These are phyloP conservation scores for Pisolithus tinctorius DNA, from an alignment of 768 basidiomycete genomes.

Conservation along the genomic window DNA sequence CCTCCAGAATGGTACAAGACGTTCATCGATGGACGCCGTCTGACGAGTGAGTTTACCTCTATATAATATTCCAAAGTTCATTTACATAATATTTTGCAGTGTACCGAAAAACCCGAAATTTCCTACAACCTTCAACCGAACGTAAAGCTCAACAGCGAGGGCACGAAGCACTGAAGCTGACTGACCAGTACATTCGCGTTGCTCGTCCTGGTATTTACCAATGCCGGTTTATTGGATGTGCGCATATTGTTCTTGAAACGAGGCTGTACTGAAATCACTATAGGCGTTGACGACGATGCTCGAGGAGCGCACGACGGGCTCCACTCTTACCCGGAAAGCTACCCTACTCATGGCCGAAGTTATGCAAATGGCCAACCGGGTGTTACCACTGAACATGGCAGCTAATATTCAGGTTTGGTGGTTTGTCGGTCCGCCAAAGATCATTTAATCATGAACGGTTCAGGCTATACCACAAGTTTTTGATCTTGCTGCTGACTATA, in stretches of 20 bases:
- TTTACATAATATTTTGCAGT: constrained; percentile 34
- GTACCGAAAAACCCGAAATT: constrained; percentile 54
- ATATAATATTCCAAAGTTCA: neutral
- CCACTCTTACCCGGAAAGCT: constrained; percentile 79
- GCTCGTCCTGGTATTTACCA: constrained; percentile 74
- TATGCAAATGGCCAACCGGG: constrained; percentile 79
- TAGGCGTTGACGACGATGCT: constrained; percentile 84
- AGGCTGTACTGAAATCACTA: constrained; percentile 1
- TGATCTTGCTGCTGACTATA: constrained; percentile 73
- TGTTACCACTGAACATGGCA: constrained; percentile 76
- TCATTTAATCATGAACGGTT: neutral
- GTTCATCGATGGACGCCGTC: constrained; percentile 80
- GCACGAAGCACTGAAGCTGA: constrained; percentile 62
- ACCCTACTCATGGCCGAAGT: constrained; percentile 89
- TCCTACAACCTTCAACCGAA: constrained; percentile 21
- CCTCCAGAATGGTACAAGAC: constrained; percentile 90
- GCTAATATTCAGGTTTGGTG: constrained; percentile 71
- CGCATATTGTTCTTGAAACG: constrained; percentile 15
- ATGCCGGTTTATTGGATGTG: constrained; percentile 87
- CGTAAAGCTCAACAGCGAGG: constrained; percentile 41
- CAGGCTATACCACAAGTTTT: constrained; percentile 85
- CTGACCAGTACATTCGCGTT: constrained; percentile 92
- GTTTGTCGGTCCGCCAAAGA: neutral
- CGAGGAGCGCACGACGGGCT: constrained; percentile 68
- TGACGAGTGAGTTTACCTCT: constrained; percentile 61